Evolutionary conservation across 2,329 filamentous ascomycete species (phyloP).

Genomic region (Colletotrichum navitas): DNA sequence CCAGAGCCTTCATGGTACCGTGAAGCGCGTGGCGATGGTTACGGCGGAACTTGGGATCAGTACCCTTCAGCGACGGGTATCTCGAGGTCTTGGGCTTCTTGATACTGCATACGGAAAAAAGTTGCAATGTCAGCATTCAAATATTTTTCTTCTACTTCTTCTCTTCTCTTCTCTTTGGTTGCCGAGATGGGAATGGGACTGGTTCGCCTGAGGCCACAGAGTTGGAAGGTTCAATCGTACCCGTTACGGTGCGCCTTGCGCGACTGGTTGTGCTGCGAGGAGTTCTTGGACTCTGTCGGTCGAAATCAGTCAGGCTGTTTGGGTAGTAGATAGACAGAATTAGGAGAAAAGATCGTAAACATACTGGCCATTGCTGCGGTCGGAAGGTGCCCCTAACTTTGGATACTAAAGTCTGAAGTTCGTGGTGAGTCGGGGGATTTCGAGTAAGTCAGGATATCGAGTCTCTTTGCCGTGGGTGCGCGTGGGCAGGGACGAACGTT

Average conservation of each 20-base stretch:
- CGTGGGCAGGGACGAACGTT: constrained; percentile 25
- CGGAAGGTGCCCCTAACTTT: constrained; percentile 39
- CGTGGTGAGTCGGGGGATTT: constrained; percentile 25
- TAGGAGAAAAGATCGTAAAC: constrained; percentile 41
- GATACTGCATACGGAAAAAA: constrained; percentile 74
- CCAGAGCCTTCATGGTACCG: constrained; percentile 97
- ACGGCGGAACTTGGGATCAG: constrained; percentile 99
- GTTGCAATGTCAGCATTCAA: constrained; percentile 17
- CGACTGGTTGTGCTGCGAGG: constrained; percentile 98
- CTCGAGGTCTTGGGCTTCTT: constrained; percentile 99
- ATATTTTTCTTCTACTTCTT: not conserved
- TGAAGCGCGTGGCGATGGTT: constrained; percentile 99
- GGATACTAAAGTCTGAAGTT: constrained; percentile 30
- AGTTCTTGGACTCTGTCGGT: constrained; percentile 96
- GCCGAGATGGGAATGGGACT: not conserved
- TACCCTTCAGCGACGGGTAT: constrained; percentile 98
- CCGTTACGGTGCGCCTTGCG: constrained; percentile 99
- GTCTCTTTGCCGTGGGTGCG: constrained; percentile 20
- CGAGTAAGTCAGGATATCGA: constrained; percentile 28
- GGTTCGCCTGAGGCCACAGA: not conserved
- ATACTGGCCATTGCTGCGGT: constrained; percentile 58
- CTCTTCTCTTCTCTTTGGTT: not conserved
- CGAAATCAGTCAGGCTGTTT: constrained; percentile 14
- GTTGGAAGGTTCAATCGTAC: constrained; percentile 67
- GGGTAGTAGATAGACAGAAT: constrained; percentile 46